Evolutionary conservation across 2,329 filamentous ascomycete genomes (phyloP).

Genomic region (Aspergillus pseudotamarii): DNA sequence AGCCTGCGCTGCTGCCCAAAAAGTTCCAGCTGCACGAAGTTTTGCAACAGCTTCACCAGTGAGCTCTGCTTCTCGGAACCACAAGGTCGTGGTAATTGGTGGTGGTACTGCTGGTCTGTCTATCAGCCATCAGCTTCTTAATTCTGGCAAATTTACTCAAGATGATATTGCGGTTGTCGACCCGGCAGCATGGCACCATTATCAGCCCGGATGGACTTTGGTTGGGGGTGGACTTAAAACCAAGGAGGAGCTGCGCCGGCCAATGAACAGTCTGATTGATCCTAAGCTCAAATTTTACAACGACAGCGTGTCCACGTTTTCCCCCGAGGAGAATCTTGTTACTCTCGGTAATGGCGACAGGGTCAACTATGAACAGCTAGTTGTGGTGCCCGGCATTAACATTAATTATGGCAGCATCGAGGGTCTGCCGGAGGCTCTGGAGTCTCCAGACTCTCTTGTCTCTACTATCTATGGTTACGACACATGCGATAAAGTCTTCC

Average conservation of each 20-base stretch:
- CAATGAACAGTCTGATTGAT: slow-evolving; percentile 57
- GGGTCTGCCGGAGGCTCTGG: slow-evolving; percentile 60
- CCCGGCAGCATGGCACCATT: slow-evolving; percentile 65
- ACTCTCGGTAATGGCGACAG: slow-evolving; percentile 59
- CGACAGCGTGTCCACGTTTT: slow-evolving; percentile 53
- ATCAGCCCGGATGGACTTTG: slow-evolving; percentile 71
- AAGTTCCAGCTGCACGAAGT: slow-evolving; percentile 10
- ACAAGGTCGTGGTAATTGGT: slow-evolving; percentile 69
- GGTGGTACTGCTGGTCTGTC: slow-evolving; percentile 67
- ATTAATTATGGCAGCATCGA: slow-evolving; percentile 56
- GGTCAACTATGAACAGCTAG: slow-evolving; percentile 65
- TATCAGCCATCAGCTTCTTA: slow-evolving; percentile 69
- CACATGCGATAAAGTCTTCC: slow-evolving; percentile 57
- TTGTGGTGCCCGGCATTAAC: slow-evolving; percentile 62
- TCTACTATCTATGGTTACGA: slow-evolving; percentile 63
- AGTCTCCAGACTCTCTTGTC: slow-evolving; percentile 51
- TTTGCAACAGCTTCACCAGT: slow-evolving; percentile 40
- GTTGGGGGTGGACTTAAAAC: slow-evolving; percentile 68
- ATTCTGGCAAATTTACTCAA: slow-evolving; percentile 57
- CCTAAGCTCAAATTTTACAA: slow-evolving; percentile 65
- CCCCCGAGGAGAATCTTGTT: slow-evolving; percentile 60
- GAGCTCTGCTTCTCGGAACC: slow-evolving; percentile 45
- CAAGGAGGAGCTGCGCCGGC: slow-evolving; percentile 60
- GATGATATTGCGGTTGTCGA: slow-evolving; percentile 68
- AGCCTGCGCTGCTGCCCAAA: slow-evolving; percentile 22